These are phyloP conservation scores for Thymus quinquecostatus DNA, from an alignment of 257 asterid species.

Conservation along the genomic window DNA sequence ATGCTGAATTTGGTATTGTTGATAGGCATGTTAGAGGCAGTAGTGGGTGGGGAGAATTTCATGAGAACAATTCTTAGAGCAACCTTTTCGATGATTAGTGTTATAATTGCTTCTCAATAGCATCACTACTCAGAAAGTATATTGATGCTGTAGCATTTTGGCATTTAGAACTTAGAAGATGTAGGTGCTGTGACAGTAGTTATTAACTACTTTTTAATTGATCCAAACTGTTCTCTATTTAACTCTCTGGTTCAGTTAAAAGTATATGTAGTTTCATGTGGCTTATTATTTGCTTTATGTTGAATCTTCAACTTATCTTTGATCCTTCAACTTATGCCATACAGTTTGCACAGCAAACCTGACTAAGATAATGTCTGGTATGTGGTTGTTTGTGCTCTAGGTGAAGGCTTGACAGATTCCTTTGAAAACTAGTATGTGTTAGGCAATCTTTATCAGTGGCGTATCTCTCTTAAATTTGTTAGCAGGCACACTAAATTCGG, in stretches of 20 bases:
- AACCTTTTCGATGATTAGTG: not conserved
- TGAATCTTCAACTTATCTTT: not conserved
- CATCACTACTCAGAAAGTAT: not conserved
- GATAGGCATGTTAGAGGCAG: slow-evolving; percentile 64
- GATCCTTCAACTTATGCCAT: not conserved
- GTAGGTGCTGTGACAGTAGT: not conserved
- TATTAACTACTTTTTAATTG: not conserved
- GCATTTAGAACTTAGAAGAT: not conserved
- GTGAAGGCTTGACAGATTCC: not conserved
- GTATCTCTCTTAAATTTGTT: not conserved
- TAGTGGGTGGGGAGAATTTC: slow-evolving; percentile 63
- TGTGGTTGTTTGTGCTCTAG: not conserved
- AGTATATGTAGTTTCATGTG: not conserved
- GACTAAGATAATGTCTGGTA: not conserved
- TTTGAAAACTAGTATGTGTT: not conserved
- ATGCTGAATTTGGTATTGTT: slow-evolving; percentile 52
- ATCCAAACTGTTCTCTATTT: not conserved
- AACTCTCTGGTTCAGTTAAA: not conserved
- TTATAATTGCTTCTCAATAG: slow-evolving; percentile 8
- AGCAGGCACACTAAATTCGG: not conserved
- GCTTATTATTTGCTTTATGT: not conserved
- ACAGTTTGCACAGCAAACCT: not conserved
- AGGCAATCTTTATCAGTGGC: not conserved
- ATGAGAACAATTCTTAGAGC: slow-evolving; percentile 36
- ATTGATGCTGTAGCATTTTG: not conserved